phyloP scores from a whole-genome alignment of 495 filamentous ascomycete species.

The Penicillium roqueforti region DNA sequence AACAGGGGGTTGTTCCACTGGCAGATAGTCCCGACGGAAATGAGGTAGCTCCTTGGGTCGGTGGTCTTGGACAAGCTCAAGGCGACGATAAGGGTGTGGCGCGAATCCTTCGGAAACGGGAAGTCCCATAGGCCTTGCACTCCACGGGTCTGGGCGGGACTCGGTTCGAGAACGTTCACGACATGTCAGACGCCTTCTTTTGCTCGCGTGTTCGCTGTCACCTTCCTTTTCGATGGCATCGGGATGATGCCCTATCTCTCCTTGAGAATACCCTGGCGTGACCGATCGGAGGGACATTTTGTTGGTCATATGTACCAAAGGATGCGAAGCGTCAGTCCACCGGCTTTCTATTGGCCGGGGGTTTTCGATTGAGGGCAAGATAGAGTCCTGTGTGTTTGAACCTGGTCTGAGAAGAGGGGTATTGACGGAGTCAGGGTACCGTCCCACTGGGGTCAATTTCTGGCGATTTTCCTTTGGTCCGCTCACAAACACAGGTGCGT shows the following conservation, averaged over 20 bases:
- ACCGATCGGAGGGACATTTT: slow-evolving; percentile 39
- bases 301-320: slow-evolving; percentile 30
- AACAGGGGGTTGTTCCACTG: slow-evolving; percentile 15
- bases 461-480: slow-evolving; percentile 27
- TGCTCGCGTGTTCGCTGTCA: slow-evolving; percentile 23
- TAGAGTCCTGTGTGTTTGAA: slow-evolving; percentile 27
- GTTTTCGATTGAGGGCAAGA: slow-evolving; percentile 41
- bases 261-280: slow-evolving; percentile 28
- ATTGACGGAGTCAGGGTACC: slow-evolving; percentile 13
- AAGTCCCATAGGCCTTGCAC: slow-evolving; percentile 13
- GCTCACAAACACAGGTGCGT: slow-evolving; percentile 38
- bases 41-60: slow-evolving; percentile 18
- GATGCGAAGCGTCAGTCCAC: slow-evolving; percentile 18
- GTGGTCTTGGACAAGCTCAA: slow-evolving; percentile 18
- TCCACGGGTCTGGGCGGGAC: slow-evolving; percentile 11
- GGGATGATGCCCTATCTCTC: slow-evolving; percentile 12
- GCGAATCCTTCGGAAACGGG: slow-evolving; percentile 13
- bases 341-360: slow-evolving; percentile 26
- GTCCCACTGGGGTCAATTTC: slow-evolving; percentile 18
- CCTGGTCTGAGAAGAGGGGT: slow-evolving; percentile 18
- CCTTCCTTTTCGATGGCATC: slow-evolving; percentile 9
- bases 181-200: slow-evolving; percentile 33
- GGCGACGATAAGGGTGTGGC: slow-evolving; percentile 18
- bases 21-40: slow-evolving; percentile 24
- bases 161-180: slow-evolving; percentile 15